These are phyloP conservation scores for Theobroma cacao DNA, from an alignment of 345 rosid species.

Conservation along the genomic window DNA sequence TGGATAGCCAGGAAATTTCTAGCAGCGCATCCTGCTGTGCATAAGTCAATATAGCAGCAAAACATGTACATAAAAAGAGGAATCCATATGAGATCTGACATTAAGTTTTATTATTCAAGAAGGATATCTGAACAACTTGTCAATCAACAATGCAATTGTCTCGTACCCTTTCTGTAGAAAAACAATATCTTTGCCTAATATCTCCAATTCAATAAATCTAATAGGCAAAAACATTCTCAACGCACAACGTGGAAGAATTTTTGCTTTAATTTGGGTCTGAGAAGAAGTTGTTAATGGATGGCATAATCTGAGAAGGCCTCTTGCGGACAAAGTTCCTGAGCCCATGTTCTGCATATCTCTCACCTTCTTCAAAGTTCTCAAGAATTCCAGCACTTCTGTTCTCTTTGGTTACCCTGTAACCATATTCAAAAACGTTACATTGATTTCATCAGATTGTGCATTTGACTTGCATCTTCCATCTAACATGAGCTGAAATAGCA, in stretches of 20 bases:
- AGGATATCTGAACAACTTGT: not conserved
- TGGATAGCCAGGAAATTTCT: not conserved
- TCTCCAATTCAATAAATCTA: not conserved
- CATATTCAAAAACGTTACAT: not conserved
- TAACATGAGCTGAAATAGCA: not conserved
- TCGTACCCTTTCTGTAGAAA: not conserved
- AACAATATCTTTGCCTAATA: not conserved
- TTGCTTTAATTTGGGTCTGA: constrained; percentile 37
- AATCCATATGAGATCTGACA: not conserved
- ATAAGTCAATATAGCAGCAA: not conserved
- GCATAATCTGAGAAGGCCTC: constrained; percentile 53
- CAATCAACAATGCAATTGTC: not conserved
- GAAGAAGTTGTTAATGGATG: constrained; percentile 59
- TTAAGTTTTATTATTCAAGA: not conserved
- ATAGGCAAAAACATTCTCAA: not conserved
- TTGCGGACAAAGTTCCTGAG: constrained; percentile 46
- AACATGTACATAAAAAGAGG: not conserved
- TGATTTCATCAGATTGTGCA: not conserved
- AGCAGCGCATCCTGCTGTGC: not conserved
- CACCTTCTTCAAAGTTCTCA: constrained; percentile 53
- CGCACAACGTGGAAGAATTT: not conserved
- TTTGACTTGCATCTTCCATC: not conserved
- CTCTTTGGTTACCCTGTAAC: constrained; percentile 45
- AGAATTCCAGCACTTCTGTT: constrained; percentile 58
- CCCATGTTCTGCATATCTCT: constrained; percentile 51